Base-by-base conservation (phyloP, 2,329 filamentous ascomycete species). In the Tolypocladium ophioglossoides region DNA sequence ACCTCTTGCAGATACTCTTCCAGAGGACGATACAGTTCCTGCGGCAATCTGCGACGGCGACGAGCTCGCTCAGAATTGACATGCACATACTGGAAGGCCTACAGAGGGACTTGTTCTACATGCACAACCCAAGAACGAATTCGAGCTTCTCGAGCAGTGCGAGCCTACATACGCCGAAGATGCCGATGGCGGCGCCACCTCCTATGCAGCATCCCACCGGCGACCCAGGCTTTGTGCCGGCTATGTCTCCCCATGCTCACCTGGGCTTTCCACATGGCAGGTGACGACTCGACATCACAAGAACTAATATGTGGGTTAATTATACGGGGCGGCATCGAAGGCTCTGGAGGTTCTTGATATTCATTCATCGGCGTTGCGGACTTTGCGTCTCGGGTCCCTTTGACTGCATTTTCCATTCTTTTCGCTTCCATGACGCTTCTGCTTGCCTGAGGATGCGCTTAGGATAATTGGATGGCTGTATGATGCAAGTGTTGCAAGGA, bases 1-100 rank as follows among this genome's bases (percentile, higher is more conserved):
- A 77, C 0, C 70, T 74, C 3, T 72, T 95, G 9, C 72, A 78
- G 47, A 65, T 69, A 1, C 78, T 95, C 0, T 83, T 95, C 55
- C 66, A 74, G 41, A 84, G 82, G 57, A 97, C 92, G 0, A 90
- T 96, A 58, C 69, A 71, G 2, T 92, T 96, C 66, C 78, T 97
- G 52, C 72, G 78, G 48, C 76, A 86, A 55, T 84, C 88, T 34
- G 78, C 83, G 35, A 80, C 85, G 9, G 86, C 87, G 27, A 88
- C 88, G 0, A 90, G 89, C 50, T 86, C 89, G 9, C 79, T 96
- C 8, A 71, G 74, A 50, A 81, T 82, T 49, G 91, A 96, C 67
- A 81, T 86, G 65, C 78, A 80, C 52, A 94, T 96, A 55, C 76
- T 96, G 16, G 73, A 79, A 56, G 77, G 75, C 8, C 64, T 83